These are phyloP conservation scores for Hymenoscyphus salicellus DNA, from an alignment of 2,329 filamentous ascomycete genomes.

Conservation along the genomic window DNA sequence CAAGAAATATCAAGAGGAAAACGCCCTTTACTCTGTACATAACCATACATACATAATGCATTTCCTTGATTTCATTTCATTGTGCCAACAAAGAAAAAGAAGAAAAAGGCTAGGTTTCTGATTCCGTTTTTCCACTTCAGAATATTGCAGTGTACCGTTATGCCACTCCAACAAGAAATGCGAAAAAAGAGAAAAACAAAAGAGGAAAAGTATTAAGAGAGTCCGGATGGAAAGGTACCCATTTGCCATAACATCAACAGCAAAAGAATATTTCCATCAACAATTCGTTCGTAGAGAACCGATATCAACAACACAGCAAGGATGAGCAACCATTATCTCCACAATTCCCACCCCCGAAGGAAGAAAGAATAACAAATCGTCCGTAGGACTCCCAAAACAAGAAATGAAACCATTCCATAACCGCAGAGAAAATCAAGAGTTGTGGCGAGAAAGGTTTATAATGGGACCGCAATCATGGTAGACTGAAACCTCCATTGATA, in stretches of 20 bases:
- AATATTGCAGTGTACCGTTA: neutral
- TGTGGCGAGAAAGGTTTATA: neutral
- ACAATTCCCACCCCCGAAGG: neutral
- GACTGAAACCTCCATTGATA: slow-evolving; percentile 45
- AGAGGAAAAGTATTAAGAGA: neutral
- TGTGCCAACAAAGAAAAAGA: neutral
- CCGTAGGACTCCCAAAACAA: neutral
- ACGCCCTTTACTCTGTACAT: neutral
- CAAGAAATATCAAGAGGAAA: neutral
- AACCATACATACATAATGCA: neutral
- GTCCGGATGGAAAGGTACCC: neutral
- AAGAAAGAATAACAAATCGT: neutral
- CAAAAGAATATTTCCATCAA: neutral
- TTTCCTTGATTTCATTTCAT: neutral
- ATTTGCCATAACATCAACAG: neutral
- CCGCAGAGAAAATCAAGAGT: neutral
- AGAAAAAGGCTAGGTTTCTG: neutral
- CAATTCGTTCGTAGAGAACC: too few relatives aligned
- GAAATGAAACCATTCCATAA: neutral
- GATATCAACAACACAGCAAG: neutral
- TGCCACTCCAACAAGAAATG: neutral
- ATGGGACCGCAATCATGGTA: neutral
- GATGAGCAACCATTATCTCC: neutral
- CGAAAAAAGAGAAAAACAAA: neutral
- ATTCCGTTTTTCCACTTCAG: neutral